These are phyloP conservation scores for Aspergillus egyptiacus DNA, from an alignment of 495 filamentous ascomycete genomes.

Conservation along the genomic window DNA sequence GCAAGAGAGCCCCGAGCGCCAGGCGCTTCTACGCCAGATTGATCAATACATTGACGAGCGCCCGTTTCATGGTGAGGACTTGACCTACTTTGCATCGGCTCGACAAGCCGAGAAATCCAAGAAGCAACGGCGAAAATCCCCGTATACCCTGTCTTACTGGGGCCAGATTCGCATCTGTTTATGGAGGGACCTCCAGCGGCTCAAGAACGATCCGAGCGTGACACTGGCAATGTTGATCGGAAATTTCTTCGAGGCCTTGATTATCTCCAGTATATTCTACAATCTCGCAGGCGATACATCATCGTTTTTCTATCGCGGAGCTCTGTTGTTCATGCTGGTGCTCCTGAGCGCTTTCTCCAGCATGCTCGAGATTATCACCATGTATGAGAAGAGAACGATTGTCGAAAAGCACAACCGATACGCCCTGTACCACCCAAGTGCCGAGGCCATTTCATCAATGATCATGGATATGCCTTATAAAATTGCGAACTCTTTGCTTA, in stretches of 20 bases:
- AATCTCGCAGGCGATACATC: conserved; percentile 59
- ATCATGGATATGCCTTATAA: conserved; percentile 58
- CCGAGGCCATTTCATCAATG: conserved; percentile 57
- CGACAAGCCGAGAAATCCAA: conserved; percentile 41
- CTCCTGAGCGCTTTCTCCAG: not conserved
- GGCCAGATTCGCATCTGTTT: conserved; percentile 48
- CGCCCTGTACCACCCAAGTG: conserved; percentile 60
- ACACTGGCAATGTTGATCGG: conserved; percentile 69
- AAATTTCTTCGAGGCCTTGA: conserved; percentile 73
- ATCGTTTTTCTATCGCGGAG: conserved; percentile 78
- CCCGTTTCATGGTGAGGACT: conserved; percentile 34
- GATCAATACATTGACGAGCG: conserved; percentile 43
- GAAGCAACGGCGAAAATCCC: conserved; percentile 35
- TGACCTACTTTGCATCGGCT: conserved; percentile 35
- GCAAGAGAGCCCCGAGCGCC: conserved; percentile 45
- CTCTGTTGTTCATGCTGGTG: conserved; percentile 83
- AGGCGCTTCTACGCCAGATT: conserved; percentile 47
- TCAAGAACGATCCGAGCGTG: conserved; percentile 70
- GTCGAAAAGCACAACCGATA: conserved; percentile 65
- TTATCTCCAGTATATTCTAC: conserved; percentile 85
- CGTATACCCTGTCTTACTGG: conserved; percentile 41
- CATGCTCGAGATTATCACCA: conserved; percentile 47
- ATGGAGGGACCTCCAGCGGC: conserved; percentile 46
- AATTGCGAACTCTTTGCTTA: conserved; percentile 43
- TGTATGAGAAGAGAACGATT: conserved; percentile 59